These are phyloP conservation scores for Diplodia seriata DNA, from an alignment of 2,329 filamentous ascomycete species.

Conservation along the genomic window DNA sequence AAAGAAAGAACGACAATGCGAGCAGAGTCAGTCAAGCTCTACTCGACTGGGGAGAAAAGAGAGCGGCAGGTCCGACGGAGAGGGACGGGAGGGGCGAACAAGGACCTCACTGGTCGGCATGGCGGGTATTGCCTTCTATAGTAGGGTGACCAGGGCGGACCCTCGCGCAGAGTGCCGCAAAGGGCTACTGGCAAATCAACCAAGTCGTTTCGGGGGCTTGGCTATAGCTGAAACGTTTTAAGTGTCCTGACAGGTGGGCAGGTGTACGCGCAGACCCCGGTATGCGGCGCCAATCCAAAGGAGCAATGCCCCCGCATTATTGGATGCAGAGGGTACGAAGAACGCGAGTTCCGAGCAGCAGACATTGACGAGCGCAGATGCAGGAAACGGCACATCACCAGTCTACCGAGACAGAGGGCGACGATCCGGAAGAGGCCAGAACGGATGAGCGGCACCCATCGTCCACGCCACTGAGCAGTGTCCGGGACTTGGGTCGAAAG, in stretches of 20 bases:
- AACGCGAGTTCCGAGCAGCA: background rate
- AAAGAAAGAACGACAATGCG: slow-evolving; percentile 25
- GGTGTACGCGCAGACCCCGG: slow-evolving; percentile 23
- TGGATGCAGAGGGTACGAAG: background rate
- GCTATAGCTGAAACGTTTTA: slow-evolving; percentile 31
- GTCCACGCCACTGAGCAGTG: background rate
- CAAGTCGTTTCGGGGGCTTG: slow-evolving; percentile 27
- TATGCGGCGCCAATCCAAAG: slow-evolving; percentile 4
- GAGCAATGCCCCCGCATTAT: slow-evolving; percentile 19
- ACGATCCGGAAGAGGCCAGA: background rate
- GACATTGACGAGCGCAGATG: too few relatives aligned
- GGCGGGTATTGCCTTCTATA: slow-evolving; percentile 30
- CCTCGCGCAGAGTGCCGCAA: slow-evolving; percentile 17
- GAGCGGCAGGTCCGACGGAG: slow-evolving; percentile 9
- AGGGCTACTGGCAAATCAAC: slow-evolving; percentile 21
- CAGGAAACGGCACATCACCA: background rate
- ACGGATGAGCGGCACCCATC: background rate
- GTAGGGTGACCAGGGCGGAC: slow-evolving; percentile 24
- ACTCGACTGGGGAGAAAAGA: slow-evolving; percentile 21
- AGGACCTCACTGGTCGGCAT: slow-evolving; percentile 1
- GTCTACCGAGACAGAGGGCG: background rate
- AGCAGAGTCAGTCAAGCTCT: slow-evolving; percentile 22
- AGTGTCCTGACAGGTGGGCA: slow-evolving; percentile 24
- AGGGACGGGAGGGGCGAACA: slow-evolving; percentile 23
- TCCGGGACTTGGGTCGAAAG: slow-evolving; percentile 12